These are phyloP conservation scores for Microdochium nivale DNA, from an alignment of 2,329 filamentous ascomycete genomes.

Conservation along the genomic window DNA sequence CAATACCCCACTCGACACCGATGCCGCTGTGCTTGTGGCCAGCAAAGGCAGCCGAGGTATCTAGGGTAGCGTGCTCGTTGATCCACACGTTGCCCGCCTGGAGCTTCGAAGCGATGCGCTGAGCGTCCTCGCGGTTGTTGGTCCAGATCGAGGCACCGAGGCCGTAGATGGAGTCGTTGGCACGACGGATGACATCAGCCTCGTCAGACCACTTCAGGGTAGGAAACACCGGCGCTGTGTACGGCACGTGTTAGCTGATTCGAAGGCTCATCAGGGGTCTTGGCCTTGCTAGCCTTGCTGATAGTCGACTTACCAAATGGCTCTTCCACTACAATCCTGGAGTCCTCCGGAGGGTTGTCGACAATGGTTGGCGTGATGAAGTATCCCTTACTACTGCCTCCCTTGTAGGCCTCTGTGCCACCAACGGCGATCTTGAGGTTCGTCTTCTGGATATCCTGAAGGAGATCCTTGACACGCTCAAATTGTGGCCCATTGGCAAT, in stretches of 20 bases:
- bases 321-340: slow-evolving; percentile 12
- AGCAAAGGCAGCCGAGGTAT: slow-evolving; percentile 31
- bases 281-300: no score
- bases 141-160: slow-evolving; percentile 46
- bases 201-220: slow-evolving; percentile 32
- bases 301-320: slow-evolving; percentile 10
- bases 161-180: slow-evolving; percentile 39
- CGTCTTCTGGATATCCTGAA: slow-evolving; percentile 11
- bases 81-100: slow-evolving; percentile 45
- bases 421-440: slow-evolving; percentile 10
- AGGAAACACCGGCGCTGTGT: slow-evolving; percentile 33
- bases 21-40: slow-evolving; percentile 44
- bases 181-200: slow-evolving; percentile 32
- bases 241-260: not conserved
- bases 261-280: no score
- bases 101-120: slow-evolving; percentile 33
- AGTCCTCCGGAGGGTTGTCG: slow-evolving; percentile 13
- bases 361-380: slow-evolving; percentile 12
- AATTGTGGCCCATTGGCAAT: slow-evolving; percentile 14
- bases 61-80: slow-evolving; percentile 34
- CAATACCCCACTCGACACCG: slow-evolving; percentile 35
- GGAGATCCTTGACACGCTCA: slow-evolving; percentile 13
- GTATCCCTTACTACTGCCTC: slow-evolving; percentile 3
- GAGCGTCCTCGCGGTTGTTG: slow-evolving; percentile 35
- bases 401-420: not conserved